These are phyloP conservation scores for Akanthomyces lecanii DNA, from an alignment of 2,329 filamentous ascomycete genomes.

Conservation along the genomic window DNA sequence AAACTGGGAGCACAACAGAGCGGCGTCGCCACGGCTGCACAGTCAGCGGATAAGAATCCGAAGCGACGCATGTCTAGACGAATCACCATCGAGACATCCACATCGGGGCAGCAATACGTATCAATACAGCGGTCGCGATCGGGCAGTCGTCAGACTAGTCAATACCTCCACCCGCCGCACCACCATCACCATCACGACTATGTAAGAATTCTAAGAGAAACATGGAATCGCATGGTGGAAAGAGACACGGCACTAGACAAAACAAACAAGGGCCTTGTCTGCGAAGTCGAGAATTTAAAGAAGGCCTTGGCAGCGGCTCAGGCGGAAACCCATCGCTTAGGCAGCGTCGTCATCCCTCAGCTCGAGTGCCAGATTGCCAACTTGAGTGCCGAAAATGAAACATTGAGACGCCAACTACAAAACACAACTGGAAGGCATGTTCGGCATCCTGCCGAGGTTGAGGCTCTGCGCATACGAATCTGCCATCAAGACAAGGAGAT, in stretches of 20 bases:
- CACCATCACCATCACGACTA: constrained; percentile 32
- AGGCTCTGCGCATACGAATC: constrained; percentile 32
- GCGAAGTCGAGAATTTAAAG: constrained; percentile 33
- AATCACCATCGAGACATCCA: constrained; percentile 34
- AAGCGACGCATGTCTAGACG: constrained; percentile 31
- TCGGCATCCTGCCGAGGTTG: constrained; percentile 30
- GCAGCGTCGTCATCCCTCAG: constrained; percentile 31
- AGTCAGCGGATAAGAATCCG: constrained; percentile 4
- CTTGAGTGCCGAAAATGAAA: constrained; percentile 37
- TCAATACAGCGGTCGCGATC: constrained; percentile 38
- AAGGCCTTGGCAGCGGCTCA: constrained; percentile 33
- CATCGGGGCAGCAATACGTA: constrained; percentile 35
- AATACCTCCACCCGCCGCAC: constrained; percentile 27
- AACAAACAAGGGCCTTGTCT: constrained; percentile 31
- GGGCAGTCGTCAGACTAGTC: constrained; percentile 23
- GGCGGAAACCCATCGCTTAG: constrained; percentile 32
- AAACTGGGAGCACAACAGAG: constrained; percentile 19
- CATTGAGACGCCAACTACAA: constrained; percentile 36
- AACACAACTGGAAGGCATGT: constrained; percentile 28
- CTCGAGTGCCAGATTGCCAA: constrained; percentile 35
- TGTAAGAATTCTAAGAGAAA: constrained; percentile 33
- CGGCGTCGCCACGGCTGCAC: constrained; percentile 12
- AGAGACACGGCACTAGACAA: constrained; percentile 34
- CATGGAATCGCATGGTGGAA: constrained; percentile 35
- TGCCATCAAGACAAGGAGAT: constrained; percentile 36